Evolutionary conservation across 192 early-diverging fungal genomes (phyloP).

Genomic region (Rhizophagus sp.): DNA sequence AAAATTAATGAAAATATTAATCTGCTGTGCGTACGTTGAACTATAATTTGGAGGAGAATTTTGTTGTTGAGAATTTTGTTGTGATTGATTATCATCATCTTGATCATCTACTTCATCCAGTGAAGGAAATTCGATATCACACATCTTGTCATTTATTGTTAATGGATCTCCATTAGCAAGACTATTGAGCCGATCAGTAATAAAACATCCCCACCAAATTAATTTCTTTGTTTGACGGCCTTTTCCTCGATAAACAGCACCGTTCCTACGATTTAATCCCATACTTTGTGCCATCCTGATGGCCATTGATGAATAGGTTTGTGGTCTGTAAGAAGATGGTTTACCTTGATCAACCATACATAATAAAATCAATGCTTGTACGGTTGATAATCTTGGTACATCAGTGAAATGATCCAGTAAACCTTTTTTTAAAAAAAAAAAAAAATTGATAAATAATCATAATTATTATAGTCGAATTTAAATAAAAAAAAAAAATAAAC

Average conservation of each 20-base stretch:
- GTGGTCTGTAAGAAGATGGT: conserved; percentile 39
- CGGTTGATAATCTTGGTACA: conserved; percentile 42
- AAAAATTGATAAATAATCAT: too few species aligned
- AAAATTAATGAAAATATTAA: conserved; percentile 45
- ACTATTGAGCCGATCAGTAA: conserved; percentile 30
- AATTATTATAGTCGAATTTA: too few species aligned
- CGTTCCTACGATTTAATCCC: conserved; percentile 37
- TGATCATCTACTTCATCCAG: conserved; percentile 26
- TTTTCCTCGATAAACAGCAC: conserved; percentile 20
- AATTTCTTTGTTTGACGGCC: conserved; percentile 29
- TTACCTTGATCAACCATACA: conserved; percentile 47
- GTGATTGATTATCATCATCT: conserved; percentile 15
- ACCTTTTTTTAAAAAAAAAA: neutral
- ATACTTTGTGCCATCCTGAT: conserved; percentile 49
- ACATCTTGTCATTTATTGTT: conserved; percentile 40
- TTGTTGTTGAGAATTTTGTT: conserved; percentile 28
- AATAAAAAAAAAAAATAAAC: too few species aligned
- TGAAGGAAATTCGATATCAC: conserved; percentile 30
- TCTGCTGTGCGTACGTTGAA: conserved; percentile 8
- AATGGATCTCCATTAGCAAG: conserved; percentile 51
- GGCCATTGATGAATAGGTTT: conserved; percentile 47
- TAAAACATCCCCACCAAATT: conserved; percentile 29
- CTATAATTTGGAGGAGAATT: neutral
- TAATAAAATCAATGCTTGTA: conserved; percentile 44
- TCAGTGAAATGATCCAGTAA: conserved; percentile 44